Base-by-base conservation (phyloP, 345 rosid species). In the Sapria himalayana region DNA sequence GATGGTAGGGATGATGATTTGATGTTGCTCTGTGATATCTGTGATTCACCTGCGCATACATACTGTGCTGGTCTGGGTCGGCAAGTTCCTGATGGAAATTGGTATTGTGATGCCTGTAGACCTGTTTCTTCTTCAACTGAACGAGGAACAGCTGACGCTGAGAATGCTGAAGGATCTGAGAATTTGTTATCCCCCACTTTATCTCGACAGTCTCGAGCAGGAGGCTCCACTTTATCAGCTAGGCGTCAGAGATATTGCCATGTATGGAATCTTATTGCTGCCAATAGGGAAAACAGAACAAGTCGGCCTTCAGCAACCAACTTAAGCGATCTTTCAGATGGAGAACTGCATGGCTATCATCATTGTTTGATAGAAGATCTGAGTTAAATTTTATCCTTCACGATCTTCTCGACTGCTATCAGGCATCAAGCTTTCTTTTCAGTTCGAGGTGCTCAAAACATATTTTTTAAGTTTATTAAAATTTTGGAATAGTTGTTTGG, bases 31-130 rank as follows among this genome's bases (percentile, higher is more conserved):
- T 91, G 99, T 48, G 99, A 91, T 59, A 51, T 77, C 40, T 91
- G 99, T 51, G 99, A 91, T 71, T 91, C 99, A 54, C 76, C 99
- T 32, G 95, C 99, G 13, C 99, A 91, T 63, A 84, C 99, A 13
- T 91, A 65, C 55, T 91, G 99, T 29, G 99, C 80, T 25, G 99
- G 99, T 47, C 92, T 84, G 1, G 93, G 95, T 41, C 54, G 66
- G 54, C 92, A 79, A 60, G 99, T 91, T 5, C 99, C 99, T 4
- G 95, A 74, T 40, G 99, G 95, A 25, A 91, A 80, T 66, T 91
- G 99, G 99, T 91, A 91, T 51, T 91, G 99, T 48, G 77, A 91
- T 42, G 99, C 65, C 51, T 91, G 99, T 50, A 73, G 78, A 51
- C 95, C 79, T 12, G 76, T 58, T 46, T 86, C 92, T 39, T 32